Evolutionary conservation across 1,284 basidiomycete genomes (phyloP), one percentile per base, ranked within the genome.

Genomic region (Malassezia furfur): DNA sequence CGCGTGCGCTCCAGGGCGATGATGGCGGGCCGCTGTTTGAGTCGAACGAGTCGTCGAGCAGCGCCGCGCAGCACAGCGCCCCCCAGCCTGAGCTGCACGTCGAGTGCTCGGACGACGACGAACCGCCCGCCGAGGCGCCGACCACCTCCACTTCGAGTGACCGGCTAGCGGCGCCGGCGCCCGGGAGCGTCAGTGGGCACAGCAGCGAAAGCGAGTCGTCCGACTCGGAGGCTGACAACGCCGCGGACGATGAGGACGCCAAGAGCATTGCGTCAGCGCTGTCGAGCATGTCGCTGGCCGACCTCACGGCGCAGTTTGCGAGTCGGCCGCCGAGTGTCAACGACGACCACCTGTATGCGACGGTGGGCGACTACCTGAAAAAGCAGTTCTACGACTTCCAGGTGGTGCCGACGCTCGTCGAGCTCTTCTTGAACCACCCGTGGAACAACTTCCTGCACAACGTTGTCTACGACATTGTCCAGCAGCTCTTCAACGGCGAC

Each of bases 381-480:
- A 59, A 59, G 30, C 64, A 66, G 45, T 73, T 73, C 56, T 59
- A 67, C 45, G 64, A 73, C 32, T 67, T 64, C 60, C 60, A 62
- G 38, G 64, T 73, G 21, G 62, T 74, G 5, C 66, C 69, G 0
- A 68, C 65, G 25, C 62, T 73, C 15, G 56, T 73, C 3, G 63
- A 67, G 21, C 47, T 96, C 37, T 96, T 98, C 79, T 96, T 96
- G 74, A 84, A 88, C 59, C 94, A 86, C 68, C 90, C 91, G 0
- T 91, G 89, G 86, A 96, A 98, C 78, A 96, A 98, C 73, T 96
- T 98, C 74, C 78, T 98, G 39, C 94, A 99, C 75, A 91, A 90
- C 67, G 86, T 93, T 14, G 90, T 96, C 15, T 98, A 98, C 73
- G 94, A 98, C 75, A 80, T 96, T 47, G 80, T 98, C 1, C 93